Conservation (phyloP, 257 asterid species). For the Echites panduratus region DNA sequence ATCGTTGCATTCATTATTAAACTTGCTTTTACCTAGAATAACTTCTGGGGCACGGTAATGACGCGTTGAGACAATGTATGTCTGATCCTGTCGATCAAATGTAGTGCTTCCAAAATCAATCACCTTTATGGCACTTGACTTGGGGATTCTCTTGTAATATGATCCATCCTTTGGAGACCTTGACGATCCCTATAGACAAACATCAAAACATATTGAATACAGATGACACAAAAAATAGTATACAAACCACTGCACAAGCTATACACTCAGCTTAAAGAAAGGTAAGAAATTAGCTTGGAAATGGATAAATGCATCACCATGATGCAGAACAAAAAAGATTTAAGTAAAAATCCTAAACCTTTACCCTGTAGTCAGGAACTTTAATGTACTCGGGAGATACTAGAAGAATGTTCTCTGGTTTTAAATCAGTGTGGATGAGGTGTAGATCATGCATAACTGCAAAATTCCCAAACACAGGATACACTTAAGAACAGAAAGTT, state of each 20-base stretch:
- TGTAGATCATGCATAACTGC: constrained; percentile 96
- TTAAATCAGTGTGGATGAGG: constrained; percentile 86
- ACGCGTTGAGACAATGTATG: constrained; percentile 75
- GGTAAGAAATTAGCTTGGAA: background rate
- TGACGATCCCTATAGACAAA: constrained; percentile 38
- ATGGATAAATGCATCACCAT: background rate
- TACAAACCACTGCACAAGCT: background rate
- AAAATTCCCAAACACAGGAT: constrained; percentile 6
- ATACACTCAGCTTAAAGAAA: background rate
- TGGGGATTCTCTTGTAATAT: constrained; percentile 66
- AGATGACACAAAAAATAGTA: background rate
- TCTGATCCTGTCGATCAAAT: constrained; percentile 50
- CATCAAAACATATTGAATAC: background rate
- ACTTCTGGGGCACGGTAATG: constrained; percentile 97
- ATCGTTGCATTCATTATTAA: background rate
- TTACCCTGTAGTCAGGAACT: constrained; percentile 88
- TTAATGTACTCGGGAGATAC: constrained; percentile 65
- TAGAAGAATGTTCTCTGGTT: constrained; percentile 93
- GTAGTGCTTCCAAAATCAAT: constrained; percentile 97
- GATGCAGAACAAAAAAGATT: background rate
- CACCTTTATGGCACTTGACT: constrained; percentile 85
- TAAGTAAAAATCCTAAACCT: constrained; percentile 4
- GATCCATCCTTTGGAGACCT: constrained; percentile 61
- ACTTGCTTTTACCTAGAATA: constrained; percentile 49
- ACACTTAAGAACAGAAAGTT: constrained; percentile 5